Evolutionary conservation across 116 monocot genomes (phyloP), one percentile per base, ranked within the genome.

Genomic region (Thalassia testudinum): DNA sequence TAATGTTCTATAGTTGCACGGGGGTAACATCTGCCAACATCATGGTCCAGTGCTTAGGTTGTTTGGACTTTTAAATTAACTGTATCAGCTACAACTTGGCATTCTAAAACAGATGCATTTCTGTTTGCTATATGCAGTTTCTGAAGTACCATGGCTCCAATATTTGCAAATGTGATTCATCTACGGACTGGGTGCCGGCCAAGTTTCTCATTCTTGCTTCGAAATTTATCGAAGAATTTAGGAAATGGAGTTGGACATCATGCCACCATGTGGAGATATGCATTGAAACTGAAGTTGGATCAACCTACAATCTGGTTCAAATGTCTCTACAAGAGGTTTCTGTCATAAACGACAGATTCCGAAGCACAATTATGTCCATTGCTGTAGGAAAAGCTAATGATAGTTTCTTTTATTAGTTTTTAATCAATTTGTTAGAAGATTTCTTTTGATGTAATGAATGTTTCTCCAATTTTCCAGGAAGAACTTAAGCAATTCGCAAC

Each of bases 171-270:
- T 13, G 60, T 38, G 64, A 57, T 58, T 1, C 7, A 27, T 43
- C 38, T 51, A 16, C 52, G 42, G 62, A 77, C 25, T 75, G 63
- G 60, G 53, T 63, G 47, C 67, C 68, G 50, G 37, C 74, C 22
- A 93, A 87, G 70, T 75, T 87, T 67, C 64, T 84, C 20, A 67
- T 84, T 59, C 47, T 93, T 71, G 65, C 78, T 59, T 58, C 71
- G 23, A 54, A 66, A 42, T 50, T 93, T 37, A 65, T 76, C 34
- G 83, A 78, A 53, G 93, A 87, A 68, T 48, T 81, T 53, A 68
- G 75, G 72, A 60, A 51, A 49, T 50, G 52, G 57, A 67, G 55
- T 53, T 72, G 42, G 52, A 80, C 70, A 59, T n/a, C 42, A 45
- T 12, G n/a, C 27, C 42, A 47, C 26, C 26, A 55, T 43, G 24